These are phyloP conservation scores for Polyporus tsugae DNA, from an alignment of 1,284 basidiomycete genomes.

Conservation along the genomic window DNA sequence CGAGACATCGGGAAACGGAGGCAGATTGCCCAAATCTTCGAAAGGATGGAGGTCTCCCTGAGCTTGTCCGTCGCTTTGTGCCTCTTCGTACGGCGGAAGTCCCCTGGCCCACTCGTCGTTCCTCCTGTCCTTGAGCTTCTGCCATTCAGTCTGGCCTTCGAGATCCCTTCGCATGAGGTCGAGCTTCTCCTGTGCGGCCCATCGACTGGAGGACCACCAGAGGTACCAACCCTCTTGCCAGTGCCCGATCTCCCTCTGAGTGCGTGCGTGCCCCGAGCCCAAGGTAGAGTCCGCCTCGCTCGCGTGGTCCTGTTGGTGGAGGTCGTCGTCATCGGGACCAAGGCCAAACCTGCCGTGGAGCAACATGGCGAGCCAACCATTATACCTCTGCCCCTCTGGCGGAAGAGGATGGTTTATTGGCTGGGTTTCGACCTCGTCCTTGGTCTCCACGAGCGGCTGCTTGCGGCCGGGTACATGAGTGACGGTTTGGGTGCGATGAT, in stretches of 20 bases:
- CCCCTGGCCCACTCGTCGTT: constrained; percentile 51
- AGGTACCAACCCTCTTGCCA: constrained; percentile 83
- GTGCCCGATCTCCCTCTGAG: constrained; percentile 35
- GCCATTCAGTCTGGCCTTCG: constrained; percentile 54
- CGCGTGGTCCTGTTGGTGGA: constrained; percentile 19
- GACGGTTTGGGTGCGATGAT: constrained; percentile 32
- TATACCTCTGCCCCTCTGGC: constrained; percentile 62
- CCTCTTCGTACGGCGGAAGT: constrained; percentile 3
- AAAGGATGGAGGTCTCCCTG: constrained; percentile 20
- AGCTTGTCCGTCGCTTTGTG: constrained; percentile 13
- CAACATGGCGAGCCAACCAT: constrained; percentile 27
- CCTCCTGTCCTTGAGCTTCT: constrained; percentile 49
- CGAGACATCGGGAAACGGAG: constrained; percentile 40
- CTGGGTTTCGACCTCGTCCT: constrained; percentile 37
- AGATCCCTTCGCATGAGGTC: constrained; percentile 66
- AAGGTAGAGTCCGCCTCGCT: constrained; percentile 5
- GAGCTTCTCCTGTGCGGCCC: constrained; percentile 63
- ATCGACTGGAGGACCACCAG: constrained; percentile 66
- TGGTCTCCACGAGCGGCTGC: constrained; percentile 19
- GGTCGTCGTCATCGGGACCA: constrained; percentile 12
- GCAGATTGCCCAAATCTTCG: constrained; percentile 25
- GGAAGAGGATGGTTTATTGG: constrained; percentile 66
- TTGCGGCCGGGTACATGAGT: constrained; percentile 20
- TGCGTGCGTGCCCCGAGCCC: constrained; percentile 45
- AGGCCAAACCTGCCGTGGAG: constrained; percentile 22